These are phyloP conservation scores for Colletotrichum lindemuthianum DNA, from an alignment of 2,329 filamentous ascomycete genomes.

Conservation along the genomic window DNA sequence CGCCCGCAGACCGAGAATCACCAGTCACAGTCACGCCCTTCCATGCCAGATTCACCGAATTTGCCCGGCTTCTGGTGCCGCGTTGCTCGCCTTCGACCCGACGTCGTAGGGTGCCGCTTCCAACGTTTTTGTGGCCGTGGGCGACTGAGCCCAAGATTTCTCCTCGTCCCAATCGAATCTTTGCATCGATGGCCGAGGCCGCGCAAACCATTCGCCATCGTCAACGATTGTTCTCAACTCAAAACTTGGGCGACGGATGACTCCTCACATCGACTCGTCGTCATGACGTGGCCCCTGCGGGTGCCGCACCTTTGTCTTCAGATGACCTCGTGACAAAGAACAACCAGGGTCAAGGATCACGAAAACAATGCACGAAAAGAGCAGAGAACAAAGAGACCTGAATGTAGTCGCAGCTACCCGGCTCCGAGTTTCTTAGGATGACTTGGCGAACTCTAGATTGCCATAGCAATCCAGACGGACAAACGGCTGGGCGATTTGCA, in stretches of 20 bases:
- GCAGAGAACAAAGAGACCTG: constrained; percentile 16
- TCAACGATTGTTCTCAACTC: background rate
- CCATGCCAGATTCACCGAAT: background rate
- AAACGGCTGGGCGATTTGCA: constrained; percentile 1
- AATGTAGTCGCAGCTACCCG: constrained; percentile 8
- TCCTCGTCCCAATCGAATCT: no score
- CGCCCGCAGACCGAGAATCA: background rate
- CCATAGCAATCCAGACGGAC: constrained; percentile 1
- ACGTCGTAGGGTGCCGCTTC: no score
- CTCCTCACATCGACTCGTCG: constrained; percentile 2
- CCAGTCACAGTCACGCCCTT: background rate
- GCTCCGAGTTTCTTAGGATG: background rate
- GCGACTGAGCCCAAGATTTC: no score
- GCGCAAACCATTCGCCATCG: no score
- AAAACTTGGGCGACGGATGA: constrained; percentile 1
- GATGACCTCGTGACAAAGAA: constrained; percentile 29
- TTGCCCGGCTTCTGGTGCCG: no score
- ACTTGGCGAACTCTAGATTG: background rate
- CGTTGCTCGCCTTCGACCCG: no score
- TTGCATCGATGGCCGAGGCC: no score
- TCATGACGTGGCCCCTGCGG: constrained; percentile 22
- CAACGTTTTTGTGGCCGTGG: no score
- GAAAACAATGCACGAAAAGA: constrained; percentile 10
- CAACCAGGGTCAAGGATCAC: constrained; percentile 4
- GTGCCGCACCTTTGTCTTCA: constrained; percentile 21